Conservation (phyloP, 495 filamentous ascomycete genomes). For the Lasiosphaeria hispida region DNA sequence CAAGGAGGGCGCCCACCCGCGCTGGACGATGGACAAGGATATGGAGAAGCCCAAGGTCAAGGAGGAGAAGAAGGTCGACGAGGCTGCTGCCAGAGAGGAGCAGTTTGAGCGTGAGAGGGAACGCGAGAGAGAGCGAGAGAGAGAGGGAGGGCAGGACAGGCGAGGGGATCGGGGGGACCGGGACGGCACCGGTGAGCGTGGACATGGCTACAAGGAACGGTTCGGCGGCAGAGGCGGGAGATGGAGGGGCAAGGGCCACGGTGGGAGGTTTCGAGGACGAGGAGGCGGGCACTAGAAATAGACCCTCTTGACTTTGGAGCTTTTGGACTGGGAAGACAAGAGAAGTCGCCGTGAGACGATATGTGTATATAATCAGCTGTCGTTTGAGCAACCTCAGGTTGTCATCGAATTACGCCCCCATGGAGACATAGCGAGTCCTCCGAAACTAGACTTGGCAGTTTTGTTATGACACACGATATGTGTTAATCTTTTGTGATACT, state of each 20-base stretch:
- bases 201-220: constrained; percentile 34
- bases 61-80: constrained; percentile 52
- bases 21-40: constrained; percentile 61
- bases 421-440: no score
- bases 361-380: no score
- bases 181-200: constrained; percentile 28
- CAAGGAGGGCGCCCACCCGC: constrained; percentile 74
- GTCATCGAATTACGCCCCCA: no score
- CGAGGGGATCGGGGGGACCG: constrained; percentile 28
- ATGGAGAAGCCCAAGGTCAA: constrained; percentile 71
- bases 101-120: constrained; percentile 17
- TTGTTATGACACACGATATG: no score
- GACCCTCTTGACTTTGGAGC: no score
- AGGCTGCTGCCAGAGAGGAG: constrained; percentile 50
- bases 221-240: constrained; percentile 34
- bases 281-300: constrained; percentile 14
- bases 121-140: constrained; percentile 15
- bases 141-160: constrained; percentile 15
- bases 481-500: no score
- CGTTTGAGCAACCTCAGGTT: no score
- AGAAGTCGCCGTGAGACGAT: no score
- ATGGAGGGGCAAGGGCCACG: constrained; percentile 30
- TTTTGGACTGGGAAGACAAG: no score
- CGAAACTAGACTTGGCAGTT: no score
- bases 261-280: constrained; percentile 24